Conservation (phyloP, 164 flowering plant species). For the Stephania japonica region DNA sequence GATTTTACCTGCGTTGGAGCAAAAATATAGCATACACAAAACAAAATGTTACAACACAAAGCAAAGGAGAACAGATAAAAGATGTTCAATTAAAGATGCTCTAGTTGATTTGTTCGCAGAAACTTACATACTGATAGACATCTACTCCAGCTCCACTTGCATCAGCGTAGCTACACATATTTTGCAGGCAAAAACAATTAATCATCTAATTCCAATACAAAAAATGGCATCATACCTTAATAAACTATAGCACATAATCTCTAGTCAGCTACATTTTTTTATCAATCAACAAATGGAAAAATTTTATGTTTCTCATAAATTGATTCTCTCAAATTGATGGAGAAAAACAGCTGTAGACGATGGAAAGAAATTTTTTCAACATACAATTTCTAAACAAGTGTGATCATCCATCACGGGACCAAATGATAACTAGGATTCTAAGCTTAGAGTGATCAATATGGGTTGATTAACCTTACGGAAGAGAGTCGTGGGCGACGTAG, state of each 20-base stretch:
- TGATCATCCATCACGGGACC: too few relatives aligned
- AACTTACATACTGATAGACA: constrained; percentile 73
- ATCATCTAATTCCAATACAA: too few relatives aligned
- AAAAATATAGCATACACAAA: neutral
- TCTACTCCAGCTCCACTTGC: constrained; percentile 69
- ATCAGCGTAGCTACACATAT: constrained; percentile 56
- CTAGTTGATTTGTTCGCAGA: neutral
- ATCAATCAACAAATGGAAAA: too few relatives aligned
- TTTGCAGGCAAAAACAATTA: neutral
- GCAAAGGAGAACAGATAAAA: neutral
- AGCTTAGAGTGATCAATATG: constrained; percentile 8
- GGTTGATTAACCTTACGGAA: constrained; percentile 67
- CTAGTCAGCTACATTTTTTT: too few relatives aligned
- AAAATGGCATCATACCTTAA: too few relatives aligned
- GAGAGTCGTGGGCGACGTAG: constrained; percentile 93
- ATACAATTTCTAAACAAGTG: too few relatives aligned
- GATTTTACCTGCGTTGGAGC: constrained; percentile 50
- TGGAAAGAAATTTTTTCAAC: too few relatives aligned
- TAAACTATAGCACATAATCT: too few relatives aligned
- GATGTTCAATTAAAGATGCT: neutral
- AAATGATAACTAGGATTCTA: too few relatives aligned
- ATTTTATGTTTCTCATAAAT: too few relatives aligned
- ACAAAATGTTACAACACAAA: neutral
- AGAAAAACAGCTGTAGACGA: too few relatives aligned
- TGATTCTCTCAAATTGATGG: too few relatives aligned